Evolutionary conservation across 2,329 filamentous ascomycete species (phyloP).

Genomic region (Fusarium luffae): DNA sequence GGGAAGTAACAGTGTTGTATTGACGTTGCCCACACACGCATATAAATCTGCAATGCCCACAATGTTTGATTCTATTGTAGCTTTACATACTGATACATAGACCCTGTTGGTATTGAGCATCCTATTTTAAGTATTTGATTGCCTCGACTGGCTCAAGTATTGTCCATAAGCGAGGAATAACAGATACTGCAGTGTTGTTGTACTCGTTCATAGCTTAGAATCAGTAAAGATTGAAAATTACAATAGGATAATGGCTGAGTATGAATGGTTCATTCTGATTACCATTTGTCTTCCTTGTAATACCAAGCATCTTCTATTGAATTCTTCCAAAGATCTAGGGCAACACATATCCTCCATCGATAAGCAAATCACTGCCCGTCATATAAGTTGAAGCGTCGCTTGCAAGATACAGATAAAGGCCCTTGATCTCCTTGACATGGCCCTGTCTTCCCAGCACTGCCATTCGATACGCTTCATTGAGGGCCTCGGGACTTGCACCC

Average conservation of each 20-base stretch:
- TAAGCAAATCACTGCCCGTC: conserved; percentile 33
- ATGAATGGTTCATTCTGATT: not conserved
- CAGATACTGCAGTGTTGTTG: not conserved
- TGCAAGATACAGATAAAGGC: conserved; percentile 64
- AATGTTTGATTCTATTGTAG: not conserved
- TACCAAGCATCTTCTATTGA: not conserved
- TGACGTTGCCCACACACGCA: not conserved
- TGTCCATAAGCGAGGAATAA: not conserved
- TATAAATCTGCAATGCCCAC: not conserved
- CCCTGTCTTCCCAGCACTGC: conserved; percentile 65
- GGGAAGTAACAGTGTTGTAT: conserved; percentile 7
- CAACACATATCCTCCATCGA: conserved; percentile 34
- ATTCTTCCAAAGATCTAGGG: not conserved
- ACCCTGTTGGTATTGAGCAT: not conserved
- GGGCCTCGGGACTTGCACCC: conserved; percentile 56
- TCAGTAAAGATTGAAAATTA: not conserved
- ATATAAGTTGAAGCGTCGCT: conserved; percentile 55
- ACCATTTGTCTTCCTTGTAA: no score
- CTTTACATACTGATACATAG: not conserved
- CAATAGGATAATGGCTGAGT: not conserved
- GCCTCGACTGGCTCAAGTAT: not conserved
- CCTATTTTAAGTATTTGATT: no score
- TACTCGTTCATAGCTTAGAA: not conserved
- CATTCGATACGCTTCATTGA: conserved; percentile 63
- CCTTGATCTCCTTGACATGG: conserved; percentile 74